Evolutionary conservation across 305 asterid species (phyloP), one percentile per base, ranked within the genome.

Genomic region (Fraxinus velutina): DNA sequence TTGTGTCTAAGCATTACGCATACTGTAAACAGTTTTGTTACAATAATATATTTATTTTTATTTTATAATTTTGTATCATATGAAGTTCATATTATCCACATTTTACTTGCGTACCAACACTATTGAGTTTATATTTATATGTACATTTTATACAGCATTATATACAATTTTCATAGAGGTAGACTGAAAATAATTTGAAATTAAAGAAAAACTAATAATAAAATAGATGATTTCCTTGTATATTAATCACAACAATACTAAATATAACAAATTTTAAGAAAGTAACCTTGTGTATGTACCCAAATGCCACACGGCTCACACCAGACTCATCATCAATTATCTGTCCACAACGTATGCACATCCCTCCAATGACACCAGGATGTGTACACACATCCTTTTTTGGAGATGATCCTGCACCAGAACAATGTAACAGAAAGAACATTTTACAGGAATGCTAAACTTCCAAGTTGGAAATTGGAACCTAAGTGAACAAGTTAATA

Each of bases 281-380:
- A 47, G 19, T 71, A 83, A 90, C 93, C 93, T 90, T 88, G 76
- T 90, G 89, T 30, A 90, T 87, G 90, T 90, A 90, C 55, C 89
- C 90, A 80, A 93, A 87, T 73, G 97, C 88, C 78, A 95, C 93
- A 75, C 97, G 97, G 71, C 71, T 88, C 79, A 93, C 93, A 75
- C 97, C 97, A 77, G 96, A 87, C 82, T 88, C 96, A 78, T 89
- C 90, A 79, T 94, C 97, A 86, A 86, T 81, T 78, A 76, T 88
- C 83, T 83, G 81, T 57, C 98, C 99, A 87, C 99, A 96, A 78
- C 71, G 82, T 81, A 96, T 86, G 80, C 99, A 96, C 95, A 96
- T 91, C 85, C 99, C 99, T 64, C 93, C 95, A 78, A 87, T 88
- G 57, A 81, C 81, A 82, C 98, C 99, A 62, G 99, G 99, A 89